These are phyloP conservation scores for Paracoccidioides brasiliensis DNA, from an alignment of 2,329 filamentous ascomycete species.

Conservation along the genomic window DNA sequence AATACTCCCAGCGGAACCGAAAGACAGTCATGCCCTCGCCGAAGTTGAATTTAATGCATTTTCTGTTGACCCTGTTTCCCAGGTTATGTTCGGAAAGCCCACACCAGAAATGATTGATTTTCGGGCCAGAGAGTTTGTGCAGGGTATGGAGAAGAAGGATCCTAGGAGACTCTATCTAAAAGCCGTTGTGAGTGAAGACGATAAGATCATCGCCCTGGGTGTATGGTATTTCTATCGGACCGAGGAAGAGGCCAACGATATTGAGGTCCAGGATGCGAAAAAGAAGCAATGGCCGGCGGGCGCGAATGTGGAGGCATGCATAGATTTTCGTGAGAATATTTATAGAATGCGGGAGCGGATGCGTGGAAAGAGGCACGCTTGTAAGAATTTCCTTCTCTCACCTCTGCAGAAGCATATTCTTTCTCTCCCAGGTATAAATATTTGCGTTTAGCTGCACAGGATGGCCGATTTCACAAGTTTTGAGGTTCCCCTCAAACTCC, in stretches of 20 bases:
- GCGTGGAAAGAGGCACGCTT: slow-evolving; percentile 6
- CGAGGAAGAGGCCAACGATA: slow-evolving; percentile 4
- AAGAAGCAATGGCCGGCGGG: slow-evolving; percentile 7
- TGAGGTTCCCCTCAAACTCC: not conserved
- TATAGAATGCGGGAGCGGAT: slow-evolving; percentile 8
- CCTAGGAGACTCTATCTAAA: not conserved
- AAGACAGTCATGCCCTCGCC: slow-evolving; percentile 9
- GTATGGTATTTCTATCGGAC: slow-evolving; percentile 12
- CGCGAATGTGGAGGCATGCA: slow-evolving; percentile 8
- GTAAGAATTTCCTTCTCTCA: slow-evolving; percentile 5
- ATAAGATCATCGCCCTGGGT: slow-evolving; percentile 10
- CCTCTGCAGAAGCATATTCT: not conserved
- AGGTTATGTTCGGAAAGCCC: slow-evolving; percentile 3
- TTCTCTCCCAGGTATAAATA: not conserved
- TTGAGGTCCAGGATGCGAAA: slow-evolving; percentile 5
- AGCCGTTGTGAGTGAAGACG: slow-evolving; percentile 5
- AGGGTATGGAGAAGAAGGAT: not conserved
- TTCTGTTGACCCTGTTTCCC: slow-evolving; percentile 1
- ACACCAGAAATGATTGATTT: not conserved
- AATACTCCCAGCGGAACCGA: slow-evolving; percentile 10
- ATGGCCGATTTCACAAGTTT: not conserved
- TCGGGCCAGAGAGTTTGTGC: slow-evolving; percentile 2
- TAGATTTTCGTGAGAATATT: slow-evolving; percentile 9
- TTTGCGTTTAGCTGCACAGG: not conserved
- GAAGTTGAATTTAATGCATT: slow-evolving; percentile 31